Conservation (phyloP, 192 early-diverging fungal species). For the Geranomyces michiganensis region DNA sequence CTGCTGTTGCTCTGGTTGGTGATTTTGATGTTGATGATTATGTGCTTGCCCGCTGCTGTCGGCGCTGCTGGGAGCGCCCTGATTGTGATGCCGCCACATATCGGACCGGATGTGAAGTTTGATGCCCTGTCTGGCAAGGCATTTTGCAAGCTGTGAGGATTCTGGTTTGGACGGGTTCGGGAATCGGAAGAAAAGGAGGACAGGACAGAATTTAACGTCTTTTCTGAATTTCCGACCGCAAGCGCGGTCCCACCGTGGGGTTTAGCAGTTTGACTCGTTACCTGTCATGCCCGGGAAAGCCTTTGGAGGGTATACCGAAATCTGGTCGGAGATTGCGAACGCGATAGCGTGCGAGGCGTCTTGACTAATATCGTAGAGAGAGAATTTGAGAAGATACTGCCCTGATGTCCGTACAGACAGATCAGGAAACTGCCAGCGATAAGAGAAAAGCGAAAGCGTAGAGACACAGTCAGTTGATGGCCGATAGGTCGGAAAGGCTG, state of each 20-base stretch:
- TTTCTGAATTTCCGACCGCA: too few species aligned
- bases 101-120: slow-evolving; percentile 22
- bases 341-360: slow-evolving; percentile 24
- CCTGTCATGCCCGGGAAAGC: slow-evolving; percentile 50
- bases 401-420: slow-evolving; percentile 42
- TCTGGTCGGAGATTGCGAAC: slow-evolving; percentile 25
- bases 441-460: neutral
- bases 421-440: slow-evolving; percentile 30
- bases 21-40: too few species aligned
- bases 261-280: neutral
- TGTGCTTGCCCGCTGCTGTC: neutral
- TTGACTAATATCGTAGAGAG: slow-evolving; percentile 37
- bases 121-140: slow-evolving; percentile 36
- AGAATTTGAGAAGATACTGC: slow-evolving; percentile 41
- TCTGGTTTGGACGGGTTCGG: slow-evolving; percentile 23
- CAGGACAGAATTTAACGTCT: neutral
- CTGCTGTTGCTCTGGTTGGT: too few species aligned
- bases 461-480: too few species aligned
- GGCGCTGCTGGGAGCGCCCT: neutral
- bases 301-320: slow-evolving; percentile 45
- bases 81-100: slow-evolving; percentile 11
- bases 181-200: neutral
- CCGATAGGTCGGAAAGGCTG: too few species aligned
- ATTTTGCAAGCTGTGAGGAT: slow-evolving; percentile 43
- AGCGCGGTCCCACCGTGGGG: too few species aligned